Evolutionary conservation across 441 rosid genomes (phyloP), one percentile per base, ranked within the genome.

Genomic region (Arabidopsis lyrata): DNA sequence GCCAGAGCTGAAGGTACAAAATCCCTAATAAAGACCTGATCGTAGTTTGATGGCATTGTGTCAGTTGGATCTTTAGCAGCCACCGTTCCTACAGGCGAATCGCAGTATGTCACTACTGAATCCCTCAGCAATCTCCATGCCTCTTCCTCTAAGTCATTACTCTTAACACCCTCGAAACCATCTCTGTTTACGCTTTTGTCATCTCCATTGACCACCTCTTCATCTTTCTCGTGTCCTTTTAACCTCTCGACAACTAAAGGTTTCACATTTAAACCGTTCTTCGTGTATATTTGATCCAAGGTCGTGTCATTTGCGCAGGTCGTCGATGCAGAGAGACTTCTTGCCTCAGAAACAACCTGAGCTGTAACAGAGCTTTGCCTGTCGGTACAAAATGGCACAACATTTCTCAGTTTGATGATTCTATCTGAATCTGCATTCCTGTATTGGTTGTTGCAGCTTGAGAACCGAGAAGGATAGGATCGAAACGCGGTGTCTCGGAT

Each of bases 61-160:
- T 86, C 96, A 5, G 84, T 87, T 4, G 94, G 95, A 83, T 94
- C 99, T 80, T 91, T 90, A 14, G 99, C 99, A 13, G 99, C 99
- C 68, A 94, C 77, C 0, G 96, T 94, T 58, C 99, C 99, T 0
- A 91, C 86, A 16, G 97, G 97, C 12, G 84, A 85, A 68, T 91
- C 92, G 29, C 92, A 91, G 67, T 91, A 94, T 42, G 15, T 83
- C 39, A 94, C 97, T 49, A 94, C 84, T 13, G 98, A 90, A 11
- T 86, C 86, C 55, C 81, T 78, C 83, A 94, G 78, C 83, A 91
- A 82, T 77, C 59, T 86, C 98, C 98, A 94, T 0, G 92, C 97
- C 60, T 91, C 93, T 75, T 90, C 88, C 72, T 91, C 96, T 10
- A 78, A 53, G 74, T 84, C 83, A 57, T 84, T 81, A 49, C 80